Percentiles rank a stretch among this genome's conserved stretches.
phyloP scores from a whole-genome alignment of 2,329 filamentous ascomycete species.

The Leptographium lundbergii region DNA sequence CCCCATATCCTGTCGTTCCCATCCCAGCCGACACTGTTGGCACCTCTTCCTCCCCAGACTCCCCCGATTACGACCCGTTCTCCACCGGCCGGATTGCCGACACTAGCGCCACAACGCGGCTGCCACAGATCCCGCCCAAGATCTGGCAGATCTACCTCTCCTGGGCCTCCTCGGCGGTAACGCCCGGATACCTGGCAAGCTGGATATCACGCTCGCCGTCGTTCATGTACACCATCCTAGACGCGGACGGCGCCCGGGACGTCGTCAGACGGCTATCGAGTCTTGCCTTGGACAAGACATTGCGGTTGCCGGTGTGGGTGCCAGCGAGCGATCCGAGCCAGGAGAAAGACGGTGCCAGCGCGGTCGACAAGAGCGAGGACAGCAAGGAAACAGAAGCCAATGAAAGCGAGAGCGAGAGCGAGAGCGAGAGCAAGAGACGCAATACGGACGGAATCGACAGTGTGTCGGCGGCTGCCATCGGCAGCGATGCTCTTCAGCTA shows the following conservation, averaged over 20 bases:
- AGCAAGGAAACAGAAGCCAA: not conserved
- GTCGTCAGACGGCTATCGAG: conserved; percentile 10
- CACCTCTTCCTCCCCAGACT: not conserved
- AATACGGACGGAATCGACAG: not conserved
- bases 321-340: not conserved
- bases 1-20: not conserved
- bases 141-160: conserved; percentile 16
- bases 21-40: not conserved
- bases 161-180: conserved; percentile 5
- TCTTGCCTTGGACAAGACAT: conserved; percentile 5
- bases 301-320: not conserved
- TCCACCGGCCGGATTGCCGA: not conserved
- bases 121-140: conserved; percentile 14
- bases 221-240: conserved; percentile 13
- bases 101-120: not conserved
- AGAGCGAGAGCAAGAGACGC: not conserved
- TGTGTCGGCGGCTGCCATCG: not conserved
- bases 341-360: not conserved
- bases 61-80: not conserved
- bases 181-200: conserved; percentile 3
- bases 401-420: no score
- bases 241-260: conserved; percentile 8
- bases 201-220: conserved; percentile 12
- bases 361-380: not conserved
- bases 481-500: conserved; percentile 5